Evolutionary conservation across 2,329 filamentous ascomycete genomes (phyloP).

Genomic region (Hymenoscyphus fraxineus): DNA sequence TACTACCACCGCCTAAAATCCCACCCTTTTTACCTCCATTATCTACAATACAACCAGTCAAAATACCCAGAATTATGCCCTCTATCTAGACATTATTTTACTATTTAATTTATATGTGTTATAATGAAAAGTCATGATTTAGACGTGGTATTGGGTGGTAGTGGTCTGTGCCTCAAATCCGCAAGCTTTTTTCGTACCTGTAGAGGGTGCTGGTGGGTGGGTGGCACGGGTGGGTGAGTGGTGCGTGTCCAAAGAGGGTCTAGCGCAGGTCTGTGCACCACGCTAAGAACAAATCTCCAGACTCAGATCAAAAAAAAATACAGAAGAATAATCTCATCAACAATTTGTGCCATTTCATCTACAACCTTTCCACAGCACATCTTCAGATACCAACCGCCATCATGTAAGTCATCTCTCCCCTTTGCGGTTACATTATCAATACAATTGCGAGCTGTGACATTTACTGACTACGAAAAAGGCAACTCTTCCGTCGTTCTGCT

Average conservation of each 20-base stretch:
- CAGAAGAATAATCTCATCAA: conserved; percentile 5
- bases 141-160: no score
- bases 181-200: no score
- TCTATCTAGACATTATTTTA: no score
- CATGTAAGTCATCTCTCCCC: conserved; percentile 27
- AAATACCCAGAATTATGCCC: no score
- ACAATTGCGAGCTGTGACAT: background rate
- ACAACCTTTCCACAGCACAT: conserved; percentile 12
- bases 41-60: no score
- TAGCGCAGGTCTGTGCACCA: conserved; percentile 13
- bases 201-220: no score
- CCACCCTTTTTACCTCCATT: no score
- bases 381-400: conserved; percentile 15
- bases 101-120: no score
- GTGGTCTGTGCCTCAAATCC: no score
- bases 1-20: no score
- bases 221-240: no score
- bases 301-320: background rate
- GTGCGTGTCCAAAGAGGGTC: background rate
- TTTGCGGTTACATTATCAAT: background rate
- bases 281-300: background rate
- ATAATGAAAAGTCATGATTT: no score
- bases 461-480: conserved; percentile 23
- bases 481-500: conserved; percentile 51
- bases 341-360: conserved; percentile 6